A percentile compares a stretch with the other conserved stretches of the same genome.
These are phyloP conservation scores for Microsporum canis DNA, from an alignment of 2,329 filamentous ascomycete species.

Conservation along the genomic window DNA sequence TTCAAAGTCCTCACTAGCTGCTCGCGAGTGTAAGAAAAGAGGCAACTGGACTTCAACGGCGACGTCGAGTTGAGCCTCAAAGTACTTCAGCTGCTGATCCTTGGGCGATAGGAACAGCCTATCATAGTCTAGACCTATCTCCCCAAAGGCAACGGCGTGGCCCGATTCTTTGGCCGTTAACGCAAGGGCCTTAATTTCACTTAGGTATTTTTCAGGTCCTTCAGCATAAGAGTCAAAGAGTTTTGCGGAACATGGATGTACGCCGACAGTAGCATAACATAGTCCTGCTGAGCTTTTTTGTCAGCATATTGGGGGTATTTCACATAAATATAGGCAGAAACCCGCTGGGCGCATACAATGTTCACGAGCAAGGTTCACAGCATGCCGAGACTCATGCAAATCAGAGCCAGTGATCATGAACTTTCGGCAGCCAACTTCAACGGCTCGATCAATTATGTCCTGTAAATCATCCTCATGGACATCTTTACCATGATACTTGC, in stretches of 20 bases:
- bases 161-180: slow-evolving; percentile 45
- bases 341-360: slow-evolving; percentile 48
- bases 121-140: slow-evolving; percentile 95
- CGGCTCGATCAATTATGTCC: slow-evolving; percentile 66
- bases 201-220: slow-evolving; percentile 35
- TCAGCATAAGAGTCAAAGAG: slow-evolving; percentile 55
- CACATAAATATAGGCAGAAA: neutral
- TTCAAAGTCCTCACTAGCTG: slow-evolving; percentile 77
- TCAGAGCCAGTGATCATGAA: slow-evolving; percentile 91
- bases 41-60: slow-evolving; percentile 68
- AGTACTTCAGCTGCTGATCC: slow-evolving; percentile 71
- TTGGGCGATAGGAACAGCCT: slow-evolving; percentile 71
- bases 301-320: neutral
- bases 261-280: slow-evolving; percentile 83
- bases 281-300: slow-evolving; percentile 48
- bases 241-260: slow-evolving; percentile 80
- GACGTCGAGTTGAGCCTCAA: slow-evolving; percentile 69
- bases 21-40: slow-evolving; percentile 83
- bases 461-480: slow-evolving; percentile 36
- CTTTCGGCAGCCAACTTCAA: slow-evolving; percentile 69
- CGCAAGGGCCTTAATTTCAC: slow-evolving; percentile 56
- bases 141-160: slow-evolving; percentile 71
- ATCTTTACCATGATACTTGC: slow-evolving; percentile 69
- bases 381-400: slow-evolving; percentile 62
- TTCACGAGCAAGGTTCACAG: slow-evolving; percentile 59